Evolutionary conservation across 2,329 filamentous ascomycete genomes (phyloP), one percentile per base, ranked within the genome.

Genomic region (Plenodomus biglobosus): DNA sequence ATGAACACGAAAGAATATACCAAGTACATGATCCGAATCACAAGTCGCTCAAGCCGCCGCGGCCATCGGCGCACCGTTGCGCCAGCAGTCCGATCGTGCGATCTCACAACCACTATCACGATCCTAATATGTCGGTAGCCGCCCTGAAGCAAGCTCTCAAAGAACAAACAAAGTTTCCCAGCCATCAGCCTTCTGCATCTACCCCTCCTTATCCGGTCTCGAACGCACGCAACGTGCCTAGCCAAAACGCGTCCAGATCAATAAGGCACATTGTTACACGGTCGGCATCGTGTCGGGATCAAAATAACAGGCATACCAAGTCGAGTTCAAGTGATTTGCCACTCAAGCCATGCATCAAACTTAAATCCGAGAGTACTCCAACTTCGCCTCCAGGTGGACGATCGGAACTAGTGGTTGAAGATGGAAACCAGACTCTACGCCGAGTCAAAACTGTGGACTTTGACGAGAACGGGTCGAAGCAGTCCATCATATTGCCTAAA

Each of bases 391-490:
- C 56, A 1, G 43, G 40, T 15, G 59, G 40, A 18, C 3, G n/a
- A 8, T 19, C 38, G 15, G 13, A 20, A 6, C 16, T 10, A 2
- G 30, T 13, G 6, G 35, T 10, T 1, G 4, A 18, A 1, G 3
- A 17, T 6, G 37, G 39, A 5, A n/a, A 20, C 11, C 52, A 45
- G 17, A 41, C 42, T 21, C 40, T 68, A 19, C 59, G 64, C 1
- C 62, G 62, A 5, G 52, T 60, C 18, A 70, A 68, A 43, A 69
- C 63, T 3, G 64, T 70, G 4, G 62, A 68, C 15, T 69, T 69
- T 40, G 58, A 62, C n/a, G 52, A 54, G 2, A 38, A 17, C n/a
- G 27, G 49, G 3, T 34, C 45, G 6, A 54, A 42, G 19, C 30
- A 40, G 16, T 42, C 38, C 8, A n/a, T 44, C n/a, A 36, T 42